Conservation (phyloP, 331 rosid species). For the Rhamnella rubrinervis region DNA sequence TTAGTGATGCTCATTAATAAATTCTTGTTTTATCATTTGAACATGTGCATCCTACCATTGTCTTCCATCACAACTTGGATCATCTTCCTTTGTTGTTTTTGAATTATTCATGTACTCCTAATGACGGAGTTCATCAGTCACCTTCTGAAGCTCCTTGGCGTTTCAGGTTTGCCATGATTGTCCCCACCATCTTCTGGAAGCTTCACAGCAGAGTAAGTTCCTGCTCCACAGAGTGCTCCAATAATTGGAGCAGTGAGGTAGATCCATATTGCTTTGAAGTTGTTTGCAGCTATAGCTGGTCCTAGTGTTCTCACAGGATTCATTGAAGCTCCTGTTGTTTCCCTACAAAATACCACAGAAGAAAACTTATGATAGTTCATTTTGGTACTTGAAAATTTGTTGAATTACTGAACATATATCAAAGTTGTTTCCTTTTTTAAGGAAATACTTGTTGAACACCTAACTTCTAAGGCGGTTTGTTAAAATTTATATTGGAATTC, state of each 20-base stretch:
- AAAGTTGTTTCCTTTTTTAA: too few species aligned
- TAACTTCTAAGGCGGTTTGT: too few species aligned
- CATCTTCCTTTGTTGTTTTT: slow-evolving; percentile 13
- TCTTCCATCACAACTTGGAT: slow-evolving; percentile 1
- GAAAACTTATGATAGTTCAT: neutral
- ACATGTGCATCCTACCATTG: neutral
- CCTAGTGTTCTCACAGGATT: slow-evolving; percentile 88
- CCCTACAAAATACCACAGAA: slow-evolving; percentile 37
- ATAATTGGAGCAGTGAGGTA: slow-evolving; percentile 79
- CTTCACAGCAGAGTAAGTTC: slow-evolving; percentile 68
- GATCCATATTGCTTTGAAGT: slow-evolving; percentile 77
- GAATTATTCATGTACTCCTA: slow-evolving; percentile 10
- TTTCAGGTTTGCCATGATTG: slow-evolving; percentile 34
- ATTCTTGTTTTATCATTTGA: neutral
- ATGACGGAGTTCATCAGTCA: slow-evolving; percentile 27
- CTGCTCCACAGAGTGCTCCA: slow-evolving; percentile 80
- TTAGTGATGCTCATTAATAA: slow-evolving; percentile 6
- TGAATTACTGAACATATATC: too few species aligned
- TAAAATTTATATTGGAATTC: too few species aligned
- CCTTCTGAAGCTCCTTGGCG: slow-evolving; percentile 54
- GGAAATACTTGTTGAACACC: too few species aligned
- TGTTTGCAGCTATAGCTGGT: slow-evolving; percentile 84
- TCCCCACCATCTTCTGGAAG: slow-evolving; percentile 55
- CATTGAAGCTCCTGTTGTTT: slow-evolving; percentile 80
- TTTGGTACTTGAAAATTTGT: neutral